Conservation (phyloP, 164 flowering plant species). For the Annona squamosa region DNA sequence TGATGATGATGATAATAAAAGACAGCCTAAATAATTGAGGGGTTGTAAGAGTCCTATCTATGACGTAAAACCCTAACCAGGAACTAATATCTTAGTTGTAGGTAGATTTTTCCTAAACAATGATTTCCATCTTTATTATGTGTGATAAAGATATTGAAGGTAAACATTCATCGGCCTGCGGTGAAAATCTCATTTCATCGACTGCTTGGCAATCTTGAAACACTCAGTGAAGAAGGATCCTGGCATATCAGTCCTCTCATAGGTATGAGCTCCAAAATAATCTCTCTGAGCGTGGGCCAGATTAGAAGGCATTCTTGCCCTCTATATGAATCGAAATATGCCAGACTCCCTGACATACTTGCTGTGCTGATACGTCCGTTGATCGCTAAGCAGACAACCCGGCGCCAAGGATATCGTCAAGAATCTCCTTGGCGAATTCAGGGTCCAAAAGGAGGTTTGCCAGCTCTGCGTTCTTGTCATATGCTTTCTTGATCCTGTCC, state of each 20-base stretch:
- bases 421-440: slow-evolving; percentile 65
- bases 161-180: background rate
- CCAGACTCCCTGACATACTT: slow-evolving; percentile 66
- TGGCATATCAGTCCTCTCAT: slow-evolving; percentile 50
- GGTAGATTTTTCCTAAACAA: background rate
- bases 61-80: background rate
- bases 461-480: slow-evolving; percentile 56
- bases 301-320: slow-evolving; percentile 64
- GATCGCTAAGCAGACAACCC: slow-evolving; percentile 57
- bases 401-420: slow-evolving; percentile 63
- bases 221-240: slow-evolving; percentile 74
- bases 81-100: background rate
- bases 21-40: background rate
- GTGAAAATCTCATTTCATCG: background rate
- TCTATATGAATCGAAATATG: slow-evolving; percentile 55
- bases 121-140: background rate
- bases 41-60: background rate
- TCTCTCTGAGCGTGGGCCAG: slow-evolving; percentile 71
- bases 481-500: slow-evolving; percentile 67
- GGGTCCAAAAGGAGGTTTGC: slow-evolving; percentile 61
- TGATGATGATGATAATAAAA: background rate
- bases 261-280: slow-evolving; percentile 75
- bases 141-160: background rate
- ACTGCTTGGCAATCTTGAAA: slow-evolving; percentile 52
- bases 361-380: slow-evolving; percentile 64